These are phyloP conservation scores for Saxophila tyrrhenica DNA, from an alignment of 495 filamentous ascomycete genomes.

Conservation along the genomic window DNA sequence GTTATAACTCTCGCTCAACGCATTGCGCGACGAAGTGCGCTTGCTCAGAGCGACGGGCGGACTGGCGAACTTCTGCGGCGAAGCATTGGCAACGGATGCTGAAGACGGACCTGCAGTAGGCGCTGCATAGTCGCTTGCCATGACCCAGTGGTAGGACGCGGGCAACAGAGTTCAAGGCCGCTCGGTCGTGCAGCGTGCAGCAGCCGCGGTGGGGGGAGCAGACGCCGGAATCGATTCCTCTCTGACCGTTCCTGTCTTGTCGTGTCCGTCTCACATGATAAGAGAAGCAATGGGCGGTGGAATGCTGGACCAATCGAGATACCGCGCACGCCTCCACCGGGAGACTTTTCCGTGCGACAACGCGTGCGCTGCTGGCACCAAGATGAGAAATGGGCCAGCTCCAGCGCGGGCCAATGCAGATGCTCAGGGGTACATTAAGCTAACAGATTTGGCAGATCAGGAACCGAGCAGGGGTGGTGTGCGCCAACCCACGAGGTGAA, in stretches of 20 bases:
- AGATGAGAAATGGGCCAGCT: neutral
- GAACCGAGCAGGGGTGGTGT: neutral
- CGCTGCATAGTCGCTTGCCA: neutral
- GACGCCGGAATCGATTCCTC: too few relatives aligned
- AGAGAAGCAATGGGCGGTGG: neutral
- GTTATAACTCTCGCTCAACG: conserved; percentile 5
- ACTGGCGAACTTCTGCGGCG: neutral
- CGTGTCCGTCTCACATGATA: neutral
- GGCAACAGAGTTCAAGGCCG: neutral
- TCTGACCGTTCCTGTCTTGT: neutral
- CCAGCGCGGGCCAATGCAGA: neutral
- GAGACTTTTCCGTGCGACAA: neutral
- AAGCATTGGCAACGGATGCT: neutral
- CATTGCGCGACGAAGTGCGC: conserved; percentile 14
- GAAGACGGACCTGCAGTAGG: neutral
- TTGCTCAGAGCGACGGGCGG: neutral
- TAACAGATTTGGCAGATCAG: too few relatives aligned
- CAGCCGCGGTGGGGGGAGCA: too few relatives aligned
- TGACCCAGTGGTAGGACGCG: neutral
- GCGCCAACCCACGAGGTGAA: neutral
- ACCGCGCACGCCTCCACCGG: too few relatives aligned
- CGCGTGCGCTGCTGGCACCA: neutral
- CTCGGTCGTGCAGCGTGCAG: neutral
- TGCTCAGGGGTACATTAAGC: neutral
- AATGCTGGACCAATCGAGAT: too few relatives aligned